phyloP scores from a whole-genome alignment of 257 asterid species.

The Ophiorrhiza pumila region DNA sequence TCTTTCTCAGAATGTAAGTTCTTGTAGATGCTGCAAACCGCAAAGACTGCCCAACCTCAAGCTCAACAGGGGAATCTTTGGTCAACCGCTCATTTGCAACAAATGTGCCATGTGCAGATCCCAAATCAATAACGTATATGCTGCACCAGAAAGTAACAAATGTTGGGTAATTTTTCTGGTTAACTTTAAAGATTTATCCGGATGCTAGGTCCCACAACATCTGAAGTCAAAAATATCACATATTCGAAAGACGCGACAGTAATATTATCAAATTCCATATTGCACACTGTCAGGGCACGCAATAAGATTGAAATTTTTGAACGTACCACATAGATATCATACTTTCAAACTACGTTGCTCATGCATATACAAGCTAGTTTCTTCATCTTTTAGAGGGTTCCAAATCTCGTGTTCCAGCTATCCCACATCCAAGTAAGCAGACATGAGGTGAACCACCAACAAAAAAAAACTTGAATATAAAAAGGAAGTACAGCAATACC shows the following conservation, averaged over 20 bases:
- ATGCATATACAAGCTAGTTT: not conserved
- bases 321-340: not conserved
- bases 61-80: slow-evolving; percentile 83
- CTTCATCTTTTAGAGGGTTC: not conserved
- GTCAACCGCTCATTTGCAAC: slow-evolving; percentile 90
- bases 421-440: not conserved
- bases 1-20: slow-evolving; percentile 69
- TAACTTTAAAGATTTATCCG: not conserved
- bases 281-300: not conserved
- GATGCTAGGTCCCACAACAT: not conserved
- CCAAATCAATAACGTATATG: slow-evolving; percentile 84
- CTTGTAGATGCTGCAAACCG: slow-evolving; percentile 97
- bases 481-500: too few species aligned
- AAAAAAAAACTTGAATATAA: too few species aligned
- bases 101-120: slow-evolving; percentile 98
- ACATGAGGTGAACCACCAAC: not conserved
- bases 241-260: not conserved
- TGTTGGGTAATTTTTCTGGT: not conserved
- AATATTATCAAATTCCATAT: not conserved
- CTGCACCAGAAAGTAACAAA: slow-evolving; percentile 44
- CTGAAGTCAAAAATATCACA: not conserved
- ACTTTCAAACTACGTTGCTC: not conserved
- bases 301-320: not conserved
- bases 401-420: not conserved
- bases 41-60: slow-evolving; percentile 87